phyloP scores from a whole-genome alignment of 331 rosid species.

The Stylosanthes scabra region DNA sequence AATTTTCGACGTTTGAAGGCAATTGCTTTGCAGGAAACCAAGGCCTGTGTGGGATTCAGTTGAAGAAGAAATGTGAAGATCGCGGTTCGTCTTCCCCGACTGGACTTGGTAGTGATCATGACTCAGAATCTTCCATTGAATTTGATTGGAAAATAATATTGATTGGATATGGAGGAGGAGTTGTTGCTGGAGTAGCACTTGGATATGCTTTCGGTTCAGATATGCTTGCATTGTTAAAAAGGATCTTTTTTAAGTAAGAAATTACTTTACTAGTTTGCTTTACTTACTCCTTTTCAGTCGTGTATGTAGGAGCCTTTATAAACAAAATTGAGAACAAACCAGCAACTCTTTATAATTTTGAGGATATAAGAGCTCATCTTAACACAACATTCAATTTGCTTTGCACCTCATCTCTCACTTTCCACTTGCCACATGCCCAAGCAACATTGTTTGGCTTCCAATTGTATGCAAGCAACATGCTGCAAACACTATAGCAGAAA shows the following conservation, averaged over 20 bases:
- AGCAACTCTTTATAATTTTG: no score
- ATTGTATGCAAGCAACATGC: no score
- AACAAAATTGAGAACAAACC: no score
- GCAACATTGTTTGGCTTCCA: no score
- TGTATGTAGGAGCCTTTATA: no score
- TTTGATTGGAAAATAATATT: conserved; percentile 2
- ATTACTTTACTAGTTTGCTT: neutral
- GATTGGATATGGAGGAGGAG: conserved; percentile 17
- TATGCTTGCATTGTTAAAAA: neutral
- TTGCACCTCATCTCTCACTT: no score
- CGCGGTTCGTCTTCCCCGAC: neutral
- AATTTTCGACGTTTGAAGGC: neutral
- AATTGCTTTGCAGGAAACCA: neutral
- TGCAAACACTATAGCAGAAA: no score
- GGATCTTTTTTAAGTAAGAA: neutral
- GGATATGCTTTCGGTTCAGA: neutral
- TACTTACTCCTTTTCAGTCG: neutral
- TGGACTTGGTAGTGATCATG: neutral
- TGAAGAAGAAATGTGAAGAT: neutral
- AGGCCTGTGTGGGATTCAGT: neutral
- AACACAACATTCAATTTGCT: no score
- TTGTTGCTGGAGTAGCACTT: neutral
- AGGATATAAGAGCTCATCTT: no score
- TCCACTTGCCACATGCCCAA: no score
- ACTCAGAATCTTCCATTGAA: neutral